Evolutionary conservation across 2,329 filamentous ascomycete species (phyloP), one percentile per base, ranked within the genome.

Genomic region (Colletotrichum aenigma): DNA sequence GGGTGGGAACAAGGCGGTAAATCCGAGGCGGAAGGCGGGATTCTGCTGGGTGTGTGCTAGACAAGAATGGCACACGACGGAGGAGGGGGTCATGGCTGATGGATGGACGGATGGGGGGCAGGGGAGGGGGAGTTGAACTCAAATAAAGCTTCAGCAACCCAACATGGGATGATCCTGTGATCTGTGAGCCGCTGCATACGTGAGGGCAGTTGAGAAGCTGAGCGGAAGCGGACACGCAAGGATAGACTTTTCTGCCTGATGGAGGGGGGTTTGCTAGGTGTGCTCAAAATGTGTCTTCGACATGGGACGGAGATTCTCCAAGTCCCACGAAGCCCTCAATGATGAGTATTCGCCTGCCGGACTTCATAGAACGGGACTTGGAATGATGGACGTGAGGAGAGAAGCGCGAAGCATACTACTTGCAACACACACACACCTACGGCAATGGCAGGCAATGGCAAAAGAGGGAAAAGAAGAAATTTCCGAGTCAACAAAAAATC

Each of bases 81-180:
- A 52, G 10, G 43, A 21, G 43, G 43, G 43, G 43, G 43, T 21
- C 43, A 52, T 24, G n/a, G 43, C 43, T 52, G n/a, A 52, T 52
- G 43, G 43, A 52, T 52, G n/a, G 43, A 52, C 43, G 43, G 43
- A 52, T 52, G n/a, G n/a, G 21, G 12, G 12, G 58, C 12, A 36
- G 18, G 16, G 30, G 64, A 30, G 66, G 38, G 55, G 34, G 16
- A 21, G 36, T 32, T 71, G 62, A 68, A 67, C 55, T 56, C 64
- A 21, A 32, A 62, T 24, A 12, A 62, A 52, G 56, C 43, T 64
- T 48, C 26, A 18, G n/a, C 43, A 52, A 52, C 56, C 56, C 7
- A 52, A 75, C 24, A 73, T 75, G 26, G 70, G 73, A 75, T 60
- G 73, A 75, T 72, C 73, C 69, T 75, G 64, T 75, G 73, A 75